Evolutionary conservation across 345 rosid species (phyloP), one percentile per base, ranked within the genome.

Genomic region (Arabis alpina): DNA sequence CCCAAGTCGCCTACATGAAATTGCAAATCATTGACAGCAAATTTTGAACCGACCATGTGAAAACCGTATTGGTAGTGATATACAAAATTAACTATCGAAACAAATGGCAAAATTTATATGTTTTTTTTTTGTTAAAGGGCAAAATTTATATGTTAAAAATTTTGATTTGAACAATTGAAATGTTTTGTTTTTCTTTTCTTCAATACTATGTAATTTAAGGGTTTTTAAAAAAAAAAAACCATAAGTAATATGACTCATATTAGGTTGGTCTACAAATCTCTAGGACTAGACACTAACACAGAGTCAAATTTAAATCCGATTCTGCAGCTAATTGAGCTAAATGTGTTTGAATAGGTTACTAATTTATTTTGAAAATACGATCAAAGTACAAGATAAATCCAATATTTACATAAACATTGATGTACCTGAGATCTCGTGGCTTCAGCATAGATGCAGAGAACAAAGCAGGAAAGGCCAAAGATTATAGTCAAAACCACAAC

Each of bases 371-470:
- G 51, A 68, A 40, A 10, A 55, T 23, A 30, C 4, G 23, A 15
- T 49, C 13, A 28, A 52, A 2, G 8, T n/a, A 15, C 12, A 43
- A 9, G 61, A 36, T 43, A 12, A 54, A 2, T n/a, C 2, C 4
- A n/a, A 11, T 73, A 62, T 34, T 12, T 30, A 15, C 28, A 14
- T 45, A 11, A 8, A 60, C 11, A n/a, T 24, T 11, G 44, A 53
- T 44, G 30, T 74, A 94, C 97, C 93, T 79, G 92, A 42, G 99
- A 89, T 71, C 87, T 93, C 3, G 90, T 83, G 60, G 93, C 96
- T 86, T 94, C 99, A 0, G 97, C 96, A 24, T 88, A 47, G 61
- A 94, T 92, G 62, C 97, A 89, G 34, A 94, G 85, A 59, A 88
- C 48, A 80, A 89, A 94, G 84, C 96, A 85, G 19, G 85, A 75